phyloP scores from a whole-genome alignment of 2,329 filamentous ascomycete species.

The Beauveria pseudobassiana region DNA sequence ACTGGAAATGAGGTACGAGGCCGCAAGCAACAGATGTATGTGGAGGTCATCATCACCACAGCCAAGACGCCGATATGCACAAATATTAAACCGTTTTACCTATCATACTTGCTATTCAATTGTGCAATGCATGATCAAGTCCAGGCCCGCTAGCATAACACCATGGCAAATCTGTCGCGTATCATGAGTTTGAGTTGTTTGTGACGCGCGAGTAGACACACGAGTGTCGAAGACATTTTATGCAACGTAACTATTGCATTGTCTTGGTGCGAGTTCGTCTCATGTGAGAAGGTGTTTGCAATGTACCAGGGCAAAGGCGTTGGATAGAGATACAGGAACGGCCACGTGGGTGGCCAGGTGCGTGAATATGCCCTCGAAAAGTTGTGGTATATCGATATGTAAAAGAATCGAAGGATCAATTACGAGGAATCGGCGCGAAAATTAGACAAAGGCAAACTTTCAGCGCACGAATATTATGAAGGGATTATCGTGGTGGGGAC shows the following conservation, averaged over 20 bases:
- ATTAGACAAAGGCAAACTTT: too few relatives aligned
- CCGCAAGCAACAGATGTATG: neutral
- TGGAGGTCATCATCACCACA: neutral
- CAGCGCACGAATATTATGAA: too few relatives aligned
- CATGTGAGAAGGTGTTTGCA: too few relatives aligned
- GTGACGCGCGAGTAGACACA: neutral
- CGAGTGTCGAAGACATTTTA: neutral
- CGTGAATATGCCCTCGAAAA: too few relatives aligned
- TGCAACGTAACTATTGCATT: neutral
- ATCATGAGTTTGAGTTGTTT: neutral
- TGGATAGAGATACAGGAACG: too few relatives aligned
- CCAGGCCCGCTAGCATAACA: neutral
- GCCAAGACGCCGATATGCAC: neutral
- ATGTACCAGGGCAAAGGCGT: too few relatives aligned
- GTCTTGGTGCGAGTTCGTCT: neutral
- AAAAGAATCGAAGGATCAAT: too few relatives aligned
- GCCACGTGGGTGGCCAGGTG: neutral
- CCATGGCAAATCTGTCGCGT: neutral
- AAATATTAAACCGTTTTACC: neutral
- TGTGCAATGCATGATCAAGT: neutral
- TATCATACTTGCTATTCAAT: neutral
- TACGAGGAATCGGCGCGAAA: too few relatives aligned
- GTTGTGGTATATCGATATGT: too few relatives aligned
- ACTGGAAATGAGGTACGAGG: neutral
- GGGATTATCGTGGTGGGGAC: too few relatives aligned